phyloP scores from a whole-genome alignment of 2,329 filamentous ascomycete species.

The Trichocomaceae sp. region DNA sequence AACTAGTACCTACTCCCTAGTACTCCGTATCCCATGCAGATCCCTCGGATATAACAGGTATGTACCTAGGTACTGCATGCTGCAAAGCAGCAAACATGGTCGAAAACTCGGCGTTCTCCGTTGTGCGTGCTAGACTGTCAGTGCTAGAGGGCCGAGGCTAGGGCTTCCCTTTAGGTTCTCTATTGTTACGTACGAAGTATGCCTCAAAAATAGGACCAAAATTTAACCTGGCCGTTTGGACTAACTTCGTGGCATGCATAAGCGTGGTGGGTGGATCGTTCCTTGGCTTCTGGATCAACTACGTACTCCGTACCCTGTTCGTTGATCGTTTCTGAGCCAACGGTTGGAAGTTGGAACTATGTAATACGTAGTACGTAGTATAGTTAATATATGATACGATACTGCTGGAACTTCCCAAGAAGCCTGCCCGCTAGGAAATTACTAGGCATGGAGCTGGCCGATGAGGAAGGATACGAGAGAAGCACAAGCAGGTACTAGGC shows the following conservation, averaged over 20 bases:
- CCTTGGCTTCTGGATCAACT: background rate
- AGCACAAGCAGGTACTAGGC: too few species aligned
- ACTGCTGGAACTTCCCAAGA: too few species aligned
- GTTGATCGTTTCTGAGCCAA: too few species aligned
- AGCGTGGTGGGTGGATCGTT: conserved; percentile 9
- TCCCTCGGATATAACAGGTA: background rate
- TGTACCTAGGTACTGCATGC: background rate
- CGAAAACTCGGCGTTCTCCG: background rate
- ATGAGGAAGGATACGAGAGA: too few species aligned
- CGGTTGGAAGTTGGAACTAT: too few species aligned
- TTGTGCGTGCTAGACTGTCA: too few species aligned
- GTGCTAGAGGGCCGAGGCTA: background rate
- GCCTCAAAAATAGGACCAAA: conserved; percentile 12
- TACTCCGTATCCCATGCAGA: background rate
- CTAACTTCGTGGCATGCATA: conserved; percentile 15
- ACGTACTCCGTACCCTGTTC: background rate
- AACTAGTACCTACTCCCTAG: too few species aligned
- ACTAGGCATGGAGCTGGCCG: too few species aligned
- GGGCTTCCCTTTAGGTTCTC: background rate
- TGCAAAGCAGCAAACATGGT: background rate
- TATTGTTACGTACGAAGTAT: background rate
- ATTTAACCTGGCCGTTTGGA: conserved; percentile 10
- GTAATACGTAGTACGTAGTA: too few species aligned
- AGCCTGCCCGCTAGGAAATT: too few species aligned
- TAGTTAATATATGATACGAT: too few species aligned